A percentile compares a stretch with the other conserved stretches of the same genome.
Conservation (phyloP, 306 rosid genomes). For the Trichosanthes cucumerina region DNA sequence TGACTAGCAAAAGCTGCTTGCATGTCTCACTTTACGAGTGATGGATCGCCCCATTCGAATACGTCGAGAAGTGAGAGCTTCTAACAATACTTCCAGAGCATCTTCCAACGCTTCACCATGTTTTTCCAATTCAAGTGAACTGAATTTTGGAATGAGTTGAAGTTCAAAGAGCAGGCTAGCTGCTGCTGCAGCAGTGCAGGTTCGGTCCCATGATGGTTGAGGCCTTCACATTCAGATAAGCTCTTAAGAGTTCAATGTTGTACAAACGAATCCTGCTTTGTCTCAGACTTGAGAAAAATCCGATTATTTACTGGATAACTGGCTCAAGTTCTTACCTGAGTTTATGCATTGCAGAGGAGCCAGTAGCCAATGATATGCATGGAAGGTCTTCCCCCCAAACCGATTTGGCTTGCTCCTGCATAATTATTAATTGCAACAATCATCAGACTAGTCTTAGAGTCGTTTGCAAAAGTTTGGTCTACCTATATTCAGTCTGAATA, state of each 20-base stretch:
- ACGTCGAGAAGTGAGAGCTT: slow-evolving; percentile 67
- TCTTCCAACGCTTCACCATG: slow-evolving; percentile 63
- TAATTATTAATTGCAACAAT: slow-evolving; percentile 9
- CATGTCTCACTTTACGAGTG: slow-evolving; percentile 59
- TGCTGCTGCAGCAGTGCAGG: slow-evolving; percentile 90
- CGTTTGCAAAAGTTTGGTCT: background rate
- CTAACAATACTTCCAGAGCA: slow-evolving; percentile 46
- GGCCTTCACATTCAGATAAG: slow-evolving; percentile 38
- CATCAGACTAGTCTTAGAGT: background rate
- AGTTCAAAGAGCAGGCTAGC: slow-evolving; percentile 67
- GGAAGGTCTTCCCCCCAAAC: slow-evolving; percentile 73
- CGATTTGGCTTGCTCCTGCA: slow-evolving; percentile 63
- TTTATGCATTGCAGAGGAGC: slow-evolving; percentile 88
- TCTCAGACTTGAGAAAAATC: background rate
- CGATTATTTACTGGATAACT: background rate
- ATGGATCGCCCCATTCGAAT: slow-evolving; percentile 95
- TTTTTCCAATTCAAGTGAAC: slow-evolving; percentile 38
- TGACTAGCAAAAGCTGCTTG: slow-evolving; percentile 19
- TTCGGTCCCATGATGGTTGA: slow-evolving; percentile 96
- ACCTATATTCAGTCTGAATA: background rate
- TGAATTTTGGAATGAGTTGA: slow-evolving; percentile 48
- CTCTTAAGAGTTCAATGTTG: background rate
- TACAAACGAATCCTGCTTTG: background rate
- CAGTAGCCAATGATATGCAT: slow-evolving; percentile 62
- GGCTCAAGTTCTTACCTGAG: slow-evolving; percentile 49